Base-by-base conservation (phyloP, 1,139 yeast genomes). In the Hansenula lynferdii region DNA sequence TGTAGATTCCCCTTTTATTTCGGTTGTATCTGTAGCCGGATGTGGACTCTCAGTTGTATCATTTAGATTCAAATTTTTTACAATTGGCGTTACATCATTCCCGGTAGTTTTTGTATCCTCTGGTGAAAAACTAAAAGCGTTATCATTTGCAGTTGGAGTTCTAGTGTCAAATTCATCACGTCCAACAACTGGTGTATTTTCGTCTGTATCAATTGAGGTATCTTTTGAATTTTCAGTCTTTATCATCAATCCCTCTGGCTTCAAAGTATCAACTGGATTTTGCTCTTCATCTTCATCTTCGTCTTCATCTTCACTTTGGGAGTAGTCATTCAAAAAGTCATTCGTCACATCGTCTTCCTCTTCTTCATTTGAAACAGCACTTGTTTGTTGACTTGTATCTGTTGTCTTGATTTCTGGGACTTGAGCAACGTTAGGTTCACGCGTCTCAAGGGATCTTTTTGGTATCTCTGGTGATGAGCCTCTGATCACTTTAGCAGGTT, bases 261-360 rank as follows among this genome's bases (percentile, higher is more conserved):
- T 39, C 10, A 31, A 9, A 57, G 72, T 75, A 18, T 67, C 75
- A 2, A 50, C 47, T 37, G 72, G 71, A 4, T 67, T 67, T 8
- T 37, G 30, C 6, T n/a, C n/a, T n/a, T n/a, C n/a, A n/a, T 18
- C 30, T 11, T 25, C 29, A 8, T 28, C 30, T n/a, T 39, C 43
- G 6, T 42, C 44, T 5, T 42, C 49, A n/a, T 28, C 38, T 14
- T 44, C 44, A 19, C 42, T 46, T 11, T 47, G 40, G 1, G 52
- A 45, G 31, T 47, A 45, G 26, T 43, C 43, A 24, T 42, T 44
- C 24, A 45, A 36, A 7, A 50, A 36, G 25, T 43, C 50, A 15
- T 36, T 34, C 11, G 37, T 32, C 6, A 21, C 40, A 16, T 42
- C 38, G 16, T 37, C 37, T 15, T 38, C 42, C 2, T 41, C 40